These are phyloP conservation scores for Phytophthora cryptogea DNA, from an alignment of 352 stramenopile genomes.

Conservation along the genomic window DNA sequence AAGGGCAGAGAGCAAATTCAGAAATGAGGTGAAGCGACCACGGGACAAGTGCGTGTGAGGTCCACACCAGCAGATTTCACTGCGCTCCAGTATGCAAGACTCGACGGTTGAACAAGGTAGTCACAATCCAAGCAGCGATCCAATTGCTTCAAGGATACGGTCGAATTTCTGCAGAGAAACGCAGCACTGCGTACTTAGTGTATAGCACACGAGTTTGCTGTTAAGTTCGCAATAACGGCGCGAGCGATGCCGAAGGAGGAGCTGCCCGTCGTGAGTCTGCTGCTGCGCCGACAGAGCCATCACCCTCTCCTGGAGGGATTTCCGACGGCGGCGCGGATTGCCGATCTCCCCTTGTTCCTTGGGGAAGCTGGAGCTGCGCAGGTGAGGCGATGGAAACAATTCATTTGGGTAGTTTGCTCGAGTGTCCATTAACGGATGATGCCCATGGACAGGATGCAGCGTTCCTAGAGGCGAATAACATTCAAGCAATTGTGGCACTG, in stretches of 20 bases:
- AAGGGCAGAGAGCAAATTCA: conserved; percentile 21
- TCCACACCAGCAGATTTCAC: neutral
- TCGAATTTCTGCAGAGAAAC: conserved; percentile 22
- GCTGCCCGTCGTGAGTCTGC: conserved; percentile 32
- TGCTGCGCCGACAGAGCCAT: conserved; percentile 48
- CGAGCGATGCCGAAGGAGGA: conserved; percentile 5
- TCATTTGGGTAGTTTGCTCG: neutral
- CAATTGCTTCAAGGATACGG: conserved; percentile 15
- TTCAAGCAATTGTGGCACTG: conserved; percentile 60
- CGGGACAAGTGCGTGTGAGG: neutral
- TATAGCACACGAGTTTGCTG: no score
- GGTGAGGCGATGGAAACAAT: conserved; percentile 20
- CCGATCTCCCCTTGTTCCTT: conserved; percentile 55
- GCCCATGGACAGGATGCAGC: conserved; percentile 34
- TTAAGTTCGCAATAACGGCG: neutral
- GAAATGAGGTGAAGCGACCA: conserved; percentile 24
- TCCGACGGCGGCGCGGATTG: conserved; percentile 48
- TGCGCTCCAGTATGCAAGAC: neutral
- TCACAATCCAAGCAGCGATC: neutral
- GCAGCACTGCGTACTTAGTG: conserved; percentile 3
- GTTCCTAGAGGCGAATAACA: conserved; percentile 48
- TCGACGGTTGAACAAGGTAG: neutral
- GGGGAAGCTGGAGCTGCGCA: conserved; percentile 57
- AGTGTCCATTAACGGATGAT: conserved; percentile 2
- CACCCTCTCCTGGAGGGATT: conserved; percentile 55